Percentiles rank a stretch among this genome's conserved stretches.
These are phyloP conservation scores for Lactarius indigo DNA, from an alignment of 768 basidiomycete species.

Conservation along the genomic window DNA sequence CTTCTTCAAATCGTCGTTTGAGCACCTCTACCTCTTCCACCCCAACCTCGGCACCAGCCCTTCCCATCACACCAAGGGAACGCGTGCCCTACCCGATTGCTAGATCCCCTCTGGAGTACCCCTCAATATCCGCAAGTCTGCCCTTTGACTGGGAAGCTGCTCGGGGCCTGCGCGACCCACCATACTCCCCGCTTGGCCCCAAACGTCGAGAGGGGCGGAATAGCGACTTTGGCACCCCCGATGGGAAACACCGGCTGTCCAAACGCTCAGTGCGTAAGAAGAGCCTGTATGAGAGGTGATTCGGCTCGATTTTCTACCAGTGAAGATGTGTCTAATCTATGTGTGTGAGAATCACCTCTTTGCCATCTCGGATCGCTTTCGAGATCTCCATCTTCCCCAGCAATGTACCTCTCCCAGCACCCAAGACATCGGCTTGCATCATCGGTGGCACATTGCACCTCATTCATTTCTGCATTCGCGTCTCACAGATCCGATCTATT, in stretches of 20 bases:
- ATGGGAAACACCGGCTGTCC: slow-evolving; percentile 38
- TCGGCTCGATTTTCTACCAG: slow-evolving; percentile 7
- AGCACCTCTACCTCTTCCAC: slow-evolving; percentile 31
- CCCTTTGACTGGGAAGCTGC: slow-evolving; percentile 91
- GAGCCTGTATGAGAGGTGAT: slow-evolving; percentile 57
- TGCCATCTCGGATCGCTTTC: slow-evolving; percentile 73
- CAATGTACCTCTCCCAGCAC: slow-evolving; percentile 69
- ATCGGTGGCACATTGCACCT: slow-evolving; percentile 64
- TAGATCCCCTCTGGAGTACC: slow-evolving; percentile 59
- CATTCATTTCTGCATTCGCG: slow-evolving; percentile 61
- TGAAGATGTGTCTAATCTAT: slow-evolving; percentile 12
- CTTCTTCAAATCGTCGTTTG: slow-evolving; percentile 15
- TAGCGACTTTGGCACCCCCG: slow-evolving; percentile 32
- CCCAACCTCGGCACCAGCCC: slow-evolving; percentile 29
- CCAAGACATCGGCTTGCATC: slow-evolving; percentile 61
- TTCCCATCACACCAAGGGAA: slow-evolving; percentile 41
- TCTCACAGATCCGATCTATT: slow-evolving; percentile 52
- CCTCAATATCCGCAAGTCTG: slow-evolving; percentile 69
- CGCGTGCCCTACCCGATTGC: slow-evolving; percentile 47
- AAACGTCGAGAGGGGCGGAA: slow-evolving; percentile 42
- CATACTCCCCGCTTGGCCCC: slow-evolving; percentile 60
- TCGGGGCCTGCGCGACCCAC: slow-evolving; percentile 62
- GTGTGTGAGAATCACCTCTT: slow-evolving; percentile 47
- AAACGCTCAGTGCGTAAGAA: slow-evolving; percentile 64
- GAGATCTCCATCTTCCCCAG: slow-evolving; percentile 80